Evolutionary conservation across 1,284 basidiomycete genomes (phyloP), one percentile per base, ranked within the genome.

Genomic region (Leccinum subrobustum): DNA sequence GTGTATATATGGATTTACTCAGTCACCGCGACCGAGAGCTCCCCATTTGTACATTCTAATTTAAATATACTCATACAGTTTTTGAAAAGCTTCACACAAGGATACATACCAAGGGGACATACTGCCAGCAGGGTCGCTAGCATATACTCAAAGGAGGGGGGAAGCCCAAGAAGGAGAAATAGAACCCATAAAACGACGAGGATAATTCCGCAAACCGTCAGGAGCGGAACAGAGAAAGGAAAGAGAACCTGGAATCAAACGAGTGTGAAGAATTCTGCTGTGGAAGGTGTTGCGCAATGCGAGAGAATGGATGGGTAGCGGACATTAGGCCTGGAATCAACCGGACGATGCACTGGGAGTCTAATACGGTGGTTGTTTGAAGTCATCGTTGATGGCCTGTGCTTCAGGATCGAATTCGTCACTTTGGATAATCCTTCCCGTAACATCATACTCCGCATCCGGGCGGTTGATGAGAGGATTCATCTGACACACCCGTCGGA

Each of bases 311-410:
- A 44, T 20, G 20, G 18, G 50, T 9, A 27, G 50, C n/a, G 3
- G 5, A 9, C 20, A 11, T 23, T 23, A 42, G 47, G n/a, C 27
- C 50, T 47, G 18, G 37, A 29, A 29, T 20, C 7, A n/a, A 18
- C 25, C 27, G 6, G 12, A 27, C 6, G n/a, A 42, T 52, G 60
- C 5, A 12, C 23, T 2, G 33, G 6, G 14, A 44, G 29, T 62
- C 69, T 79, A 83, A 64, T 85, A 85, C 1, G 81, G 82, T 9
- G 82, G 81, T 18, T 76, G 79, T 73, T 89, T 89, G 79, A 87
- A 88, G 63, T 88, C 85, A 58, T 82, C 75, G 66, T 72, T 80
- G 68, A 84, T 81, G 39, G 73, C 74, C 59, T 85, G 84, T 6
- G 83, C 77, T 71, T 89, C 86, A 6, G 80, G 74, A 67, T 89